phyloP scores from a whole-genome alignment of 1,284 basidiomycete species.

The Trichosporon ovoides region DNA sequence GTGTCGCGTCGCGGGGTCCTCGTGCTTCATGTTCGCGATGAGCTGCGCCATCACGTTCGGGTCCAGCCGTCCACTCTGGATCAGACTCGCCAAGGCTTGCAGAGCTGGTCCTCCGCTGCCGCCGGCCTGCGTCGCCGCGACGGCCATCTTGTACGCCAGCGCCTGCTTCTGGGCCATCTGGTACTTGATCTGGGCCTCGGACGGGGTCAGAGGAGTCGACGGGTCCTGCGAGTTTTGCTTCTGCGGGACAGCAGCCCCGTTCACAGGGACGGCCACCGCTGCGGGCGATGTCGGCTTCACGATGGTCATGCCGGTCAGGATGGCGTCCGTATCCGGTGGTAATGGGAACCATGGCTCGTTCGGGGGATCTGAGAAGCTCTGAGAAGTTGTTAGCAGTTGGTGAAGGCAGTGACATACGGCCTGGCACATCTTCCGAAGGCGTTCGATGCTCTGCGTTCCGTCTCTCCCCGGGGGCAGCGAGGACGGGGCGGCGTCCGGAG shows the following conservation, averaged over 20 bases:
- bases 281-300: constrained; percentile 2
- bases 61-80: constrained; percentile 16
- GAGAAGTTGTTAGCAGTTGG: background rate
- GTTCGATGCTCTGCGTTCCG: constrained; percentile 14
- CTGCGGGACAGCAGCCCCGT: constrained; percentile 1
- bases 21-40: constrained; percentile 12
- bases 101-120: constrained; percentile 2
- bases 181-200: constrained; percentile 24
- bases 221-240: background rate
- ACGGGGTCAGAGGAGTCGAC: constrained; percentile 4
- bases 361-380: constrained; percentile 12
- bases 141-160: constrained; percentile 20
- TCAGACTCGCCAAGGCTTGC: constrained; percentile 12
- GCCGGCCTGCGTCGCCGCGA: constrained; percentile 13
- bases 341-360: constrained; percentile 15
- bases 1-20: constrained; percentile 10
- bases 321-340: constrained; percentile 14
- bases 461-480: constrained; percentile 10
- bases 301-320: constrained; percentile 15
- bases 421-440: constrained; percentile 22
- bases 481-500: constrained; percentile 6
- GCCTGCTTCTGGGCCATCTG: constrained; percentile 23
- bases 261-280: background rate
- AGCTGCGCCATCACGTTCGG: constrained; percentile 20
- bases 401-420: constrained; percentile 2